Conservation (phyloP, 2,329 filamentous ascomycete genomes). For the Podosphaera aphanis region DNA sequence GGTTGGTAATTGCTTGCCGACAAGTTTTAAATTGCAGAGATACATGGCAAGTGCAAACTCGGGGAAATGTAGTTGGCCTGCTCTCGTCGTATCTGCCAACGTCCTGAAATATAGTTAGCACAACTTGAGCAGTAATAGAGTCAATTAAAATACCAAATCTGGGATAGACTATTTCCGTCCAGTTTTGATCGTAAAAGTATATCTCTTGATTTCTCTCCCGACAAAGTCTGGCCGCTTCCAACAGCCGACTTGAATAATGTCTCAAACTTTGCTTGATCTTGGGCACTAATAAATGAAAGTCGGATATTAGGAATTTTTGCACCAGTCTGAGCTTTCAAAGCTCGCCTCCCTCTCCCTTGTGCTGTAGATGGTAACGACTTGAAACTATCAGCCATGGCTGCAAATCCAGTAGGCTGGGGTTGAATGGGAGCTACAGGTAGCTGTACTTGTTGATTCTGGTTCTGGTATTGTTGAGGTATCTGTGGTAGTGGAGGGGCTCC, state of each 20-base stretch:
- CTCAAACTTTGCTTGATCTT: slow-evolving; percentile 92
- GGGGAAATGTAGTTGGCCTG: slow-evolving; percentile 85
- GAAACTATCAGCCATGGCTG: slow-evolving; percentile 43
- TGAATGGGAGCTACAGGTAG: slow-evolving; percentile 34
- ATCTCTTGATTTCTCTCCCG: slow-evolving; percentile 79
- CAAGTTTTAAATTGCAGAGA: slow-evolving; percentile 80
- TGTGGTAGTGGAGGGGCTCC: slow-evolving; percentile 15
- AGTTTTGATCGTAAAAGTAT: slow-evolving; percentile 72
- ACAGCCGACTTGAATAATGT: slow-evolving; percentile 91
- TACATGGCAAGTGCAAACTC: slow-evolving; percentile 98
- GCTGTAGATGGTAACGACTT: slow-evolving; percentile 24
- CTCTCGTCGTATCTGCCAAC: slow-evolving; percentile 83
- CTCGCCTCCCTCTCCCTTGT: slow-evolving; percentile 21
- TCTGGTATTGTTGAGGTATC: slow-evolving; percentile 15
- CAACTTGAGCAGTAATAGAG: neutral
- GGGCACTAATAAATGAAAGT: slow-evolving; percentile 83
- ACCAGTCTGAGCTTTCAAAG: slow-evolving; percentile 29
- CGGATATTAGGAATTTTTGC: slow-evolving; percentile 83
- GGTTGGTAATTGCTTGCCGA: slow-evolving; percentile 57
- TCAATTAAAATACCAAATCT: slow-evolving; percentile 52
- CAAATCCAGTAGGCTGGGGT: slow-evolving; percentile 41
- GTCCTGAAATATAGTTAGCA: slow-evolving; percentile 32
- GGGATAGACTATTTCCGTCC: slow-evolving; percentile 64
- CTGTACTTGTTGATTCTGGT: slow-evolving; percentile 17
- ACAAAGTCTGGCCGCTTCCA: slow-evolving; percentile 62